Base-by-base conservation (phyloP, 1,284 basidiomycete species). In the Anthracocystis setariae region DNA sequence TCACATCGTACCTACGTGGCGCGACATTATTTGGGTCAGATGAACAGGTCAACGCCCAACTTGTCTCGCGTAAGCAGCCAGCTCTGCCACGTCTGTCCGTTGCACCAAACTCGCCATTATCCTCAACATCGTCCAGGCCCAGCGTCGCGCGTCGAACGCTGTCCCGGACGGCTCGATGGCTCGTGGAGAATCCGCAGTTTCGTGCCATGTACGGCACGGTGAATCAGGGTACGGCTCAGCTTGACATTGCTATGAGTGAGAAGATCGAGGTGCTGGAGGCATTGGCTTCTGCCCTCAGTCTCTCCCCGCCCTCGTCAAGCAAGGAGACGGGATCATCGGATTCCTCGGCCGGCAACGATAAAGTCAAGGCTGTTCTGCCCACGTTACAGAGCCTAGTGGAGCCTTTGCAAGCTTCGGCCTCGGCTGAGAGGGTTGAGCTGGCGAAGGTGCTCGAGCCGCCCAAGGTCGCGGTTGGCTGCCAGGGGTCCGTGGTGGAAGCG, bases 401-500 rank as follows among this genome's bases (percentile, higher is more conserved):
- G 24, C 35, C 33, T 8, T 17, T 17, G 15, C 8, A 37, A 17
- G n/a, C 35, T 17, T n/a, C 35, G n/a, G 15, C 24, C 32, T 18
- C 35, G 17, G 40, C 35, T 3, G 13, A 27, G 17, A 25, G 13
- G 17, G 29, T 24, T 3, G 46, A 20, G 25, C 23, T 56, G 1
- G 54, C 65, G 13, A 51, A 69, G 39, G 59, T 72, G 21, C 54
- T 79, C 1, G 77, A 79, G 42, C 63, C 67, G 3, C 45, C 74
- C n/a, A 52, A 51, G 20, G 60, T 80, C 24, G 50, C 71, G 2
- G 55, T 69, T 13, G 76, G 76, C 39, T 76, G 76, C 24, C 73
- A 80, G 45, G 74, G 72, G 10, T 69, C 63, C 12, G 67, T 77
- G 18, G 55, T 72, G 20, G 38, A 64, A 46, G 47, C 74, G 17